Conservation (phyloP, 352 stramenopile species). For the Pythium phragmitis region DNA sequence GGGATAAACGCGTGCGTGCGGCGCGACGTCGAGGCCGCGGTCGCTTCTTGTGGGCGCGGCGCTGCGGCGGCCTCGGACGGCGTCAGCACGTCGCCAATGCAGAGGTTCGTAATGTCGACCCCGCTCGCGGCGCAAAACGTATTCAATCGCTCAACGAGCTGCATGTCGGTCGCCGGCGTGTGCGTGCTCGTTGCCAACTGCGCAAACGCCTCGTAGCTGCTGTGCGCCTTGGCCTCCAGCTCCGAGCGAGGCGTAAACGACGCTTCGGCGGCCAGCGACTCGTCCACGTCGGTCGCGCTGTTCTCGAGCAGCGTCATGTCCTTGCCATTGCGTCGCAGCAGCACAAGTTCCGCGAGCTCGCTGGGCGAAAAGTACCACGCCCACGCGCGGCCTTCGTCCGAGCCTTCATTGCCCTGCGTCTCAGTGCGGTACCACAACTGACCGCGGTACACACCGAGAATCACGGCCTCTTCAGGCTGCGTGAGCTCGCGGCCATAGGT, state of each 20-base stretch:
- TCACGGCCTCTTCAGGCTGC: conserved; percentile 94
- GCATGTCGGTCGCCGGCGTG: conserved; percentile 71
- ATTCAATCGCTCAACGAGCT: conserved; percentile 85
- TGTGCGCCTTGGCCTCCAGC: conserved; percentile 46
- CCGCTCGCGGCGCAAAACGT: conserved; percentile 74
- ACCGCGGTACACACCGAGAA: conserved; percentile 92
- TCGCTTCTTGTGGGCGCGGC: not conserved
- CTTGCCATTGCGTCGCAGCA: conserved; percentile 79
- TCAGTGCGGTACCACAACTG: conserved; percentile 95
- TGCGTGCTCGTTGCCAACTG: conserved; percentile 63
- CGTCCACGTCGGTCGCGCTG: conserved; percentile 63
- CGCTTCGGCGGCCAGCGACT: conserved; percentile 23
- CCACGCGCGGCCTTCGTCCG: conserved; percentile 90
- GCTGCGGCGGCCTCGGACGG: conserved; percentile 21
- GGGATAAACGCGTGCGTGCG: conserved; percentile 37
- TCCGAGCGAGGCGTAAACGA: conserved; percentile 48
- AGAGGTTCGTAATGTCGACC: conserved; percentile 81
- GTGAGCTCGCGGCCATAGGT: conserved; percentile 95
- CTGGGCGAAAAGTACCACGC: conserved; percentile 95
- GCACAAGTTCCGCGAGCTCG: conserved; percentile 85
- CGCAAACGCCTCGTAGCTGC: conserved; percentile 56
- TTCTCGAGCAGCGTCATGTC: conserved; percentile 88
- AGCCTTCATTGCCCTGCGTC: conserved; percentile 95
- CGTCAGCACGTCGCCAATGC: conserved; percentile 58
- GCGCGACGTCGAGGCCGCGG: not conserved